Percentiles rank a stretch among this genome's conserved stretches.
Conservation (phyloP, 2,329 filamentous ascomycete genomes). For the Fusarium goolgardi region DNA sequence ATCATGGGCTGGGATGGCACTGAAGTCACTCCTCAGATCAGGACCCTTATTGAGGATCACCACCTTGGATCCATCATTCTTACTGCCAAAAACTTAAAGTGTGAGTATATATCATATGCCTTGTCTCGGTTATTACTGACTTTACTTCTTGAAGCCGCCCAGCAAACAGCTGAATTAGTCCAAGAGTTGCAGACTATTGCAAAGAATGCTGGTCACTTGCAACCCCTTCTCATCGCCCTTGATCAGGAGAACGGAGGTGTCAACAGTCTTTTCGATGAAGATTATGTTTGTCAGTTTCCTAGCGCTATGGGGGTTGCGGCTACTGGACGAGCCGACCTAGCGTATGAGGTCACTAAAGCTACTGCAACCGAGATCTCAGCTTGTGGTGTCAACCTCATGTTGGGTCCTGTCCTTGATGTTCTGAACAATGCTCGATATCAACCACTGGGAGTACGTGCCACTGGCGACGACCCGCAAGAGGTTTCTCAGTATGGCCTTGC, state of each 20-base stretch:
- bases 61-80: conserved; percentile 89
- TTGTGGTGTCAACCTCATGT: conserved; percentile 94
- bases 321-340: conserved; percentile 83
- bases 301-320: conserved; percentile 98
- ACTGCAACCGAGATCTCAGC: conserved; percentile 93
- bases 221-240: conserved; percentile 88
- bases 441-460: conserved; percentile 87
- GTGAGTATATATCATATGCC: conserved; percentile 58
- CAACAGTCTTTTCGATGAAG: conserved; percentile 95
- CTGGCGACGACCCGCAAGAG: conserved; percentile 93
- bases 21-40: conserved; percentile 84
- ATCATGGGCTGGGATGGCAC: conserved; percentile 90
- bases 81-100: conserved; percentile 87
- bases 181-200: conserved; percentile 94
- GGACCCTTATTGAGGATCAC: conserved; percentile 81
- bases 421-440: conserved; percentile 93
- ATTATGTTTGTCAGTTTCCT: conserved; percentile 95
- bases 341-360: conserved; percentile 90
- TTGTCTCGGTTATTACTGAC: conserved; percentile 38
- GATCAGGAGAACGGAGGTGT: conserved; percentile 99
- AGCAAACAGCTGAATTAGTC: conserved; percentile 88
- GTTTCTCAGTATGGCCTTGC: conserved; percentile 93
- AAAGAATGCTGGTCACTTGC: conserved; percentile 87
- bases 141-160: conserved; percentile 72
- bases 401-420: conserved; percentile 93